phyloP scores from a whole-genome alignment of 306 rosid genomes.

The Canavalia gladiata region DNA sequence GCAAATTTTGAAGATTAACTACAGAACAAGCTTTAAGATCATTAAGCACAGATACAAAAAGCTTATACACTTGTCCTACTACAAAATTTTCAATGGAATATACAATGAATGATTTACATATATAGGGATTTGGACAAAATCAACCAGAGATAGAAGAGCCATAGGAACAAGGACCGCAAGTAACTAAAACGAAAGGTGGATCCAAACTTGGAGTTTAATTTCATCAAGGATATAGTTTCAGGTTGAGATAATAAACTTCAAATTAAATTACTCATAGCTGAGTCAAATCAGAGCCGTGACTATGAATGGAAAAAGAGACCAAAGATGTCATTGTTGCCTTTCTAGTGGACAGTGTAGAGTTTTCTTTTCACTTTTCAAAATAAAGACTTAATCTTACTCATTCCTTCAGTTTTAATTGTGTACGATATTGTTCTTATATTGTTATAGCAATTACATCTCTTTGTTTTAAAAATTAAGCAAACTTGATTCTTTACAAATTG shows the following conservation, averaged over 20 bases:
- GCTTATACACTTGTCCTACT: constrained; percentile 6
- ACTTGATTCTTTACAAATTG: too few relatives aligned
- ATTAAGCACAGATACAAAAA: constrained; percentile 39
- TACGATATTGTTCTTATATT: too few relatives aligned
- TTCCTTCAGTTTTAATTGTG: too few relatives aligned
- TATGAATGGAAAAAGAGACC: constrained; percentile 17
- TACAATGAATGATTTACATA: not conserved
- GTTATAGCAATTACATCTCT: too few relatives aligned
- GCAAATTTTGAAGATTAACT: not conserved
- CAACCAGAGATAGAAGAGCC: too few relatives aligned
- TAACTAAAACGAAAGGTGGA: constrained; percentile 49
- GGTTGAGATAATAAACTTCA: constrained; percentile 42
- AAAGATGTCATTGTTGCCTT: not conserved
- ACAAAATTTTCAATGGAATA: not conserved
- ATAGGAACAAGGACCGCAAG: constrained; percentile 47
- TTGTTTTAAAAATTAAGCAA: too few relatives aligned
- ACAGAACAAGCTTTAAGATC: constrained; percentile 34
- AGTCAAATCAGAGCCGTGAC: constrained; percentile 51
- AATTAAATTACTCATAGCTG: constrained; percentile 57
- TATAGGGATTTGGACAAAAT: too few relatives aligned
- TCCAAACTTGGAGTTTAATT: constrained; percentile 40
- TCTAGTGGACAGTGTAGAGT: constrained; percentile 15
- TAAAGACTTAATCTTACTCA: too few relatives aligned
- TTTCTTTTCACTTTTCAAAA: not conserved
- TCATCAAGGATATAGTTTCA: constrained; percentile 34